Evolutionary conservation across 192 early-diverging fungal genomes (phyloP), one percentile per base, ranked within the genome.

Genomic region (Backusella parvicylindrica): DNA sequence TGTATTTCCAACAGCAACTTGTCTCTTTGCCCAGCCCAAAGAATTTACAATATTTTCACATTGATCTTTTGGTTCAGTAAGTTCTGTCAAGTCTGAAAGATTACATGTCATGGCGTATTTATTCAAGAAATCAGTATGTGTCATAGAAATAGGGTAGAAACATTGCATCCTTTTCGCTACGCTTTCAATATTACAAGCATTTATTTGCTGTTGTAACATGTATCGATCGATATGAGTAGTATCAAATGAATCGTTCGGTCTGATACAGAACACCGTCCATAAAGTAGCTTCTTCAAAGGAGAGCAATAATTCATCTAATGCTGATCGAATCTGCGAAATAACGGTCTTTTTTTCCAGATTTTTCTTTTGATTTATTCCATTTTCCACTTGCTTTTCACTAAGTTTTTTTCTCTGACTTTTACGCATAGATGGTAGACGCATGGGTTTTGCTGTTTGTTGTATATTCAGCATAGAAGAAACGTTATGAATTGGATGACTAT

Each of bases 221-320:
- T 85, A 87, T 18, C 82, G 77, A 78, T 96, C 94, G 67, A 91
- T 89, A n/a, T 84, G 80, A 32, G 86, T 86, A 15, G 83, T 72
- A 78, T 96, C 75, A 18, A 81, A 82, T 7, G 72, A 28, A 65
- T 89, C 86, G 70, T 93, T 91, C 0, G 94, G 91, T 26, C 87
- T 81, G 16, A 97, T 79, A 84, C 96, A 96, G 56, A 93, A 81
- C 3, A 98, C 85, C 38, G 91, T 83, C 96, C 96, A 99, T 4
- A 90, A 81, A 41, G 87, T 88, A 37, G 95, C 93, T 72, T 92
- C 88, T 36, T 85, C 80, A 47, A 96, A 84, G 0, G 97, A 92
- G 7, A 90, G 86, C 33, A 93, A 79, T 73, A 98, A 82, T 66
- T 96, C 94, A 37, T 92, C 86, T 1, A 96, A 76, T 6, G 93